Evolutionary conservation across 768 basidiomycete genomes (phyloP).

Genomic region (Heimioporus sp.): DNA sequence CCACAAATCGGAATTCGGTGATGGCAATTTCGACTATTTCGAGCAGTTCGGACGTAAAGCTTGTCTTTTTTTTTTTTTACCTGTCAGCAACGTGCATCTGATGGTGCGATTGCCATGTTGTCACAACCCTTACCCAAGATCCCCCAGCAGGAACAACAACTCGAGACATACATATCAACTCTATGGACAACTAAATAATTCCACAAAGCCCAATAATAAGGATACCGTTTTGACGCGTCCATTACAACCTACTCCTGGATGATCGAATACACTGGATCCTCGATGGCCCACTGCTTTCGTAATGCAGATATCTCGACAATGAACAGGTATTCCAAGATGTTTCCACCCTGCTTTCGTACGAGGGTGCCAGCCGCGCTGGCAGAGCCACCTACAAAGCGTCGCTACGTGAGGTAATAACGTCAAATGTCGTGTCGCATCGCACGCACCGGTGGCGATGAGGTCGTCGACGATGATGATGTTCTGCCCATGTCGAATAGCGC

Average conservation of each 20-base stretch:
- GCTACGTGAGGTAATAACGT: slow-evolving; percentile 4
- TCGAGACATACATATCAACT: not conserved
- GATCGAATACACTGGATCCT: slow-evolving; percentile 85
- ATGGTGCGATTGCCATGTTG: too few relatives aligned
- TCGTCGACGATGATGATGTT: slow-evolving; percentile 90
- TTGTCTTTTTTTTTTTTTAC: too few relatives aligned
- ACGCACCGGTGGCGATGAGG: slow-evolving; percentile 88
- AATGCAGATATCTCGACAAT: slow-evolving; percentile 81
- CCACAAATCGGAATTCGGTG: too few relatives aligned
- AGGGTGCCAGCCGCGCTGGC: slow-evolving; percentile 92
- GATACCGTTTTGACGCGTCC: slow-evolving; percentile 18
- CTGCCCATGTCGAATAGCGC: slow-evolving; percentile 78
- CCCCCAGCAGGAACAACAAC: not conserved
- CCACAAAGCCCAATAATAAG: slow-evolving; percentile 13
- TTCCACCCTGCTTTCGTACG: slow-evolving; percentile 77
- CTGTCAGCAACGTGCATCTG: too few relatives aligned
- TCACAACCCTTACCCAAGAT: too few relatives aligned
- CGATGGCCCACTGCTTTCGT: slow-evolving; percentile 67
- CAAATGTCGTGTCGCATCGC: not conserved
- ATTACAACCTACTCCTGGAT: slow-evolving; percentile 54
- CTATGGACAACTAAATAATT: slow-evolving; percentile 7
- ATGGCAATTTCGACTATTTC: too few relatives aligned
- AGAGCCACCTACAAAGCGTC: slow-evolving; percentile 67
- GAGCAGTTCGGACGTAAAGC: too few relatives aligned
- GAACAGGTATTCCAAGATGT: slow-evolving; percentile 91